Base-by-base conservation (phyloP, 345 rosid genomes). In the Schrenkiella parvula region DNA sequence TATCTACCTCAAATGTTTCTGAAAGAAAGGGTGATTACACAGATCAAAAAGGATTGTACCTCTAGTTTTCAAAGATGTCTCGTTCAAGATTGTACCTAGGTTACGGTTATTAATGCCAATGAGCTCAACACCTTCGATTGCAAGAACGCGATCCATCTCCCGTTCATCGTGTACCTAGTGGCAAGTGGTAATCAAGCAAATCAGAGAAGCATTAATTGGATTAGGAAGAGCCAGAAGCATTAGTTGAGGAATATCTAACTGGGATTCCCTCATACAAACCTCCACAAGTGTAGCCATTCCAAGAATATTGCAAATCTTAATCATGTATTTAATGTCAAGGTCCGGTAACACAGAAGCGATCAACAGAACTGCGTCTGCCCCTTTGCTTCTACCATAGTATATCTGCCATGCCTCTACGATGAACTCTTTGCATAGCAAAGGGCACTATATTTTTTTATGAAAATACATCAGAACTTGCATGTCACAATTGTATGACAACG, bases 61-160 rank as follows among this genome's bases (percentile, higher is more conserved):
- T 56, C 25, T 48, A 38, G 38, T 34, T 64, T 39, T 70, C 2
- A 21, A 50, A 28, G 26, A 39, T 6, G 64, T 48, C 35, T 22
- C 35, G 54, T 76, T 64, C 14, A 47, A 54, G 47, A 11, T 22
- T 21, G 76, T 89, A 91, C 99, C 98, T 37, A 95, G 87, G 75
- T 83, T 86, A 38, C 98, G 89, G 75, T 91, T 95, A 76, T 91
- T 95, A 73, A 95, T 95, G 64, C 98, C 98, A 75, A 91, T 81
- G 15, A 95, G 89, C 61, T 91, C 84, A 39, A 95, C 71, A 25
- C 97, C 99, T 57, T 91, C 92, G 66, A 95, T 95, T 72, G 87
- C 97, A 75, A 95, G 92, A 73, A 91, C 92, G 5, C 98, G 95
- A 65, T 91, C 97, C 93, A 95, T 89, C 83, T 95, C 98, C 71